Evolutionary conservation across 2,329 filamentous ascomycete genomes (phyloP).

Genomic region (Stemphylium lycopersici): DNA sequence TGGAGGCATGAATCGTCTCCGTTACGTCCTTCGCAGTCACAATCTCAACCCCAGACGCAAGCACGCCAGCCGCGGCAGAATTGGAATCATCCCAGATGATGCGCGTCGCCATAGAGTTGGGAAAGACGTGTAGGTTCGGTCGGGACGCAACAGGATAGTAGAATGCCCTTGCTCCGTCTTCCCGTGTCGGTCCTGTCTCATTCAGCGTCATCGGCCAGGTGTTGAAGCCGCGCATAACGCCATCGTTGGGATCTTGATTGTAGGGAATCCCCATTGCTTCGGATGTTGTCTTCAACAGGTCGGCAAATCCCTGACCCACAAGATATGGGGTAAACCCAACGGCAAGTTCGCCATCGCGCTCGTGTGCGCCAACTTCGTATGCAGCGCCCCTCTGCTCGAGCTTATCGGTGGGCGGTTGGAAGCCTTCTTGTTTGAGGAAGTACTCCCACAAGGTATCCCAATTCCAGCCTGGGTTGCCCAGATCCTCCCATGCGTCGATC

Average conservation of each 20-base stretch:
- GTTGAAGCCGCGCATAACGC: conserved; percentile 53
- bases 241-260: conserved; percentile 53
- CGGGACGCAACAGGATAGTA: conserved; percentile 52
- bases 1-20: conserved; percentile 21
- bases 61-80: conserved; percentile 1
- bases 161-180: conserved; percentile 57
- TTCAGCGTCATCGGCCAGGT: conserved; percentile 54
- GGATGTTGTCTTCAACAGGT: conserved; percentile 48
- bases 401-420: conserved; percentile 27
- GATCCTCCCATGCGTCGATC: conserved; percentile 42
- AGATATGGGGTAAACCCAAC: conserved; percentile 39
- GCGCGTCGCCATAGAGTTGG: conserved; percentile 51
- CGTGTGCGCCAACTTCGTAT: conserved; percentile 30
- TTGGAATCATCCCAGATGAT: conserved; percentile 45
- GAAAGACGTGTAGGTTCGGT: conserved; percentile 52
- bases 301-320: conserved; percentile 29
- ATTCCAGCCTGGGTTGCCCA: conserved; percentile 45
- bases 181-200: conserved; percentile 45
- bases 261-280: conserved; percentile 44
- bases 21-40: conserved; percentile 24
- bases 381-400: conserved; percentile 30
- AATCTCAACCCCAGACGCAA: conserved; percentile 35
- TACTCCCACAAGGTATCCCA: conserved; percentile 40
- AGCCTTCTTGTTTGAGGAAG: conserved; percentile 36
- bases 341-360: conserved; percentile 30